Evolutionary conservation across 768 basidiomycete species (phyloP), one percentile per base, ranked within the genome.

Genomic region (Lactifluus hygrophoroides): DNA sequence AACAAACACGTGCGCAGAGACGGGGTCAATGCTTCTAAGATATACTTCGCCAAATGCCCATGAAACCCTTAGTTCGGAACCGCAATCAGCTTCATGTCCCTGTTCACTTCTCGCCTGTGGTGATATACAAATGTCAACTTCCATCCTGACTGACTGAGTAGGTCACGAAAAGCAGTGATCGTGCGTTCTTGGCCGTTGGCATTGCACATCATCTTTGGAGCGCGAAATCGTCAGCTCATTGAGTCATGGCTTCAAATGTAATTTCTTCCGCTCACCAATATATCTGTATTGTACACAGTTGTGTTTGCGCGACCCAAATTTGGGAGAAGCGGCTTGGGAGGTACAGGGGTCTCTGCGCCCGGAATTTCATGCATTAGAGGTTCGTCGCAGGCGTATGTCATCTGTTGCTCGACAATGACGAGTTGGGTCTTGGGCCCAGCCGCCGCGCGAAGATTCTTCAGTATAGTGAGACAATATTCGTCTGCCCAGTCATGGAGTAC

Each of bases 401-500:
- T 62, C 28, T 66, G 57, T 37, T 57, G 60, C 38, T 70, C 69
- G 30, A 70, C 57, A 30, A 70, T 46, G 49, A 71, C 32, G 14
- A 71, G 55, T 28, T 64, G 67, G 10, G 69, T 69, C 44, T 58
- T 53, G 1, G 66, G 63, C 3, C 38, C 56, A 0, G 69, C 66
- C 19, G 38, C 55, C 30, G 28, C 37, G 16, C 55, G 55, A 9
- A 56, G 38, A 49, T 56, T 32, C 27, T 49, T 47, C 30, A 56
- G n/a, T 32, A 56, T 56, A 1, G 45, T 46, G 25, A 47, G 16
- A 21, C 54, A 55, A 54, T 70, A 68, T 6, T 67, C 57, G 53
- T 72, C 72, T 1, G 72, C 58, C 72, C 72, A 73, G 55, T 56
- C 46, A 38, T 49, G 55, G 3, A 56, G 4, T 4, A 56, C 21